A percentile compares a stretch with the other conserved stretches of the same genome.
Evolutionary conservation across 2,329 filamentous ascomycete genomes (phyloP).

Genomic region (Cercospora sesami): DNA sequence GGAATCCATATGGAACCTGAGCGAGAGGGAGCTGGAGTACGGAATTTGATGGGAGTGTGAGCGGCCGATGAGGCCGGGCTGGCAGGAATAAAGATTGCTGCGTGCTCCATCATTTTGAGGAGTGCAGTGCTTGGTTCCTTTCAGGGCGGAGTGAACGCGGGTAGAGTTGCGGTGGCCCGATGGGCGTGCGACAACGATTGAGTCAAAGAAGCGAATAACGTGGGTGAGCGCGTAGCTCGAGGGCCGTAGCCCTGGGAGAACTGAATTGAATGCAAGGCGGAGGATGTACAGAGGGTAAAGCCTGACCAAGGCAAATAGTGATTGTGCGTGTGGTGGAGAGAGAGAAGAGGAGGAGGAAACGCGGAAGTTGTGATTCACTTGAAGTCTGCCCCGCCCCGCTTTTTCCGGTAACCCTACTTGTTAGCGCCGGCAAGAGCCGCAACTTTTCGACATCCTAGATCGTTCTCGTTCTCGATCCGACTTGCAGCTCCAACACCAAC

Average conservation of each 20-base stretch:
- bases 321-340: slow-evolving; percentile 1
- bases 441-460: neutral
- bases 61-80: slow-evolving; percentile 13
- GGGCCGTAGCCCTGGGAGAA: slow-evolving; percentile 10
- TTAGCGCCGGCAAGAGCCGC: neutral
- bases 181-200: neutral
- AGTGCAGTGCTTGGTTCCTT: neutral
- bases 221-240: slow-evolving; percentile 9
- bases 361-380: slow-evolving; percentile 4
- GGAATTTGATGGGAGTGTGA: slow-evolving; percentile 12
- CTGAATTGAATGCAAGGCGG: slow-evolving; percentile 8
- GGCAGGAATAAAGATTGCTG: slow-evolving; percentile 19
- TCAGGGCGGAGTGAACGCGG: neutral
- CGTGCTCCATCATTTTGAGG: slow-evolving; percentile 11
- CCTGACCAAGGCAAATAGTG: slow-evolving; percentile 15
- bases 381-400: slow-evolving; percentile 2
- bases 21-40: slow-evolving; percentile 10
- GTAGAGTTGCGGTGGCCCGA: neutral
- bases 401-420: slow-evolving; percentile 2
- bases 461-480: neutral
- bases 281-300: slow-evolving; percentile 4
- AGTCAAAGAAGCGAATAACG: neutral
- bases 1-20: slow-evolving; percentile 14
- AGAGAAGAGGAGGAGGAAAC: neutral
- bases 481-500: slow-evolving; percentile 5